These are phyloP conservation scores for Fusarium kyushuense DNA, from an alignment of 2,329 filamentous ascomycete species.

Conservation along the genomic window DNA sequence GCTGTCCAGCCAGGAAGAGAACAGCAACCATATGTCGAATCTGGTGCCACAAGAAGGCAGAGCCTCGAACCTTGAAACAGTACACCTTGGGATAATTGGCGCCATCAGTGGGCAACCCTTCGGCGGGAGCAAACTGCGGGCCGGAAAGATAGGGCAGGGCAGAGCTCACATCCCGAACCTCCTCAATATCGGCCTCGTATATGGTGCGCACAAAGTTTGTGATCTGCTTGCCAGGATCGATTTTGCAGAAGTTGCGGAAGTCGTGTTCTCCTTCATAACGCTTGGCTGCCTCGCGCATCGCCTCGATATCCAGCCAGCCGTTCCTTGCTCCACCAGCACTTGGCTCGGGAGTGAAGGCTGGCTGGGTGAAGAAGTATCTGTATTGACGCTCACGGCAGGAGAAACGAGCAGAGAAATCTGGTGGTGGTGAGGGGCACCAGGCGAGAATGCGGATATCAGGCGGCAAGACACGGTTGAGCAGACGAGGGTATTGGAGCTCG, in stretches of 20 bases:
- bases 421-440: conserved; percentile 87
- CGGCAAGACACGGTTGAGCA: conserved; percentile 89
- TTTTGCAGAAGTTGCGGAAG: conserved; percentile 96
- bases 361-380: conserved; percentile 98
- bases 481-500: conserved; percentile 84
- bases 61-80: conserved; percentile 88
- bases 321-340: conserved; percentile 59
- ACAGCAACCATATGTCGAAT: conserved; percentile 94
- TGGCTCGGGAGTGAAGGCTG: conserved; percentile 77
- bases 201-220: conserved; percentile 84
- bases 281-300: conserved; percentile 86
- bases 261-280: conserved; percentile 87
- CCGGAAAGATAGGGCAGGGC: conserved; percentile 67
- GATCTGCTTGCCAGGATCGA: conserved; percentile 91
- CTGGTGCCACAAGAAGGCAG: conserved; percentile 97
- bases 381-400: conserved; percentile 92
- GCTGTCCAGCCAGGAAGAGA: conserved; percentile 92
- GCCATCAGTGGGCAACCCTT: conserved; percentile 2
- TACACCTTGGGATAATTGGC: conserved; percentile 74
- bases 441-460: conserved; percentile 90
- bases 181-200: conserved; percentile 82
- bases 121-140: conserved; percentile 52
- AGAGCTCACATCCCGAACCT: conserved; percentile 67
- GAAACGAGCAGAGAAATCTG: conserved; percentile 89
- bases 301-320: conserved; percentile 87